These are phyloP conservation scores for Eucalyptus erythrocorys DNA, from an alignment of 345 rosid genomes.

Conservation along the genomic window DNA sequence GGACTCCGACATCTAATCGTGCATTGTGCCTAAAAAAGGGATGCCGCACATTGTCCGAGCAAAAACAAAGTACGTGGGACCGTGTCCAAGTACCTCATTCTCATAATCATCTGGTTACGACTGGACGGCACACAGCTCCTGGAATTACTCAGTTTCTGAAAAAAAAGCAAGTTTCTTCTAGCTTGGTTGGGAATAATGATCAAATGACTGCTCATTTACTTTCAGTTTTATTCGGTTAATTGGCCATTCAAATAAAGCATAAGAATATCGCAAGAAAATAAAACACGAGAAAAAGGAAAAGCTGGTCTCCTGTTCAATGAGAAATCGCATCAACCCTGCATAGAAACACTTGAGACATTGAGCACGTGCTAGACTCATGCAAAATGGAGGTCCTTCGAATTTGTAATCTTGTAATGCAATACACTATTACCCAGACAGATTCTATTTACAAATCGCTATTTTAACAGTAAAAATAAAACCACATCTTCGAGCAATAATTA, in stretches of 20 bases:
- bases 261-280: not conserved
- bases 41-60: not conserved
- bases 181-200: not conserved
- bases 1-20: not conserved
- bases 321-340: not conserved
- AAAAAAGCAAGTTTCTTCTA: not conserved
- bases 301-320: not conserved
- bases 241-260: not conserved
- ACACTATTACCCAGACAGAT: not conserved
- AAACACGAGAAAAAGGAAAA: not conserved
- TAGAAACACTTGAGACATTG: not conserved
- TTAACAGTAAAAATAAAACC: not conserved
- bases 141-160: not conserved
- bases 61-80: not conserved
- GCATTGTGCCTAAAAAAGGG: not conserved
- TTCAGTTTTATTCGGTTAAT: not conserved
- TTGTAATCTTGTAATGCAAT: not conserved
- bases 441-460: not conserved
- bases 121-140: not conserved
- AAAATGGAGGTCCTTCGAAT: not conserved
- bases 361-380: not conserved
- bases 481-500: not conserved
- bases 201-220: not conserved
- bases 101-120: not conserved
- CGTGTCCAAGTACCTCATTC: not conserved